Base-by-base conservation (phyloP, 1,284 basidiomycete species). In the Microbotryum saponariae region DNA sequence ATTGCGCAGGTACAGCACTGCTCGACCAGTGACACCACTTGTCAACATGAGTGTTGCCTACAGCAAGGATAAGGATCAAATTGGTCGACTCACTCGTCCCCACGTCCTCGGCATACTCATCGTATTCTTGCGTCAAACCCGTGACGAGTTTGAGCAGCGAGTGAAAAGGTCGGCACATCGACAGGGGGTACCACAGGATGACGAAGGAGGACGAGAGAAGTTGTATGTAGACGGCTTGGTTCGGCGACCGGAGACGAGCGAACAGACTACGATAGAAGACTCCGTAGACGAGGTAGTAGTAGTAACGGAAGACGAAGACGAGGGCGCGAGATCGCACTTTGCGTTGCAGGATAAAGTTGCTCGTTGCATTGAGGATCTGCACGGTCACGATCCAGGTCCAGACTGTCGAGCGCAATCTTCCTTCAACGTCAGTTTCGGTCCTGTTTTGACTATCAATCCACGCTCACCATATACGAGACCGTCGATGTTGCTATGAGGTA, bases 401-500 rank as follows among this genome's bases (percentile, higher is more conserved):
- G 9, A 81, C 80, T 42, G 37, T 18, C 37, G 37, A 70, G 51
- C 78, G 78, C 37, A 42, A n/a, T n/a, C n/a, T 16, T 12, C 37
- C 12, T 1, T 42, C 37, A 42, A 16, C 12, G 27, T 80, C 79
- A 16, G 76, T 75, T 74, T 56, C 48, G 21, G 64, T 54, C 61
- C 56, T 62, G 25, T n/a, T 37, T 42, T 46, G 12, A 42, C n/a
- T n/a, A n/a, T n/a, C n/a, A n/a, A 3, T 1, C 48, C 48, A 50
- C 21, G 9, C 48, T 21, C 21, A 23, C 16, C 81, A 73, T 82
- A 82, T 5, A 79, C 78, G 37, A 80, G 77, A 1, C 81, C 81
- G 61, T 82, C 81, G 6, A 81, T 64, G 6, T 78, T 79, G 0
- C 78, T 78, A 67, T 82, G 81, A 25, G 81, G 81, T 5, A 82